Base-by-base conservation (phyloP, 1,139 yeast species). In the Eremothecium coryli region DNA sequence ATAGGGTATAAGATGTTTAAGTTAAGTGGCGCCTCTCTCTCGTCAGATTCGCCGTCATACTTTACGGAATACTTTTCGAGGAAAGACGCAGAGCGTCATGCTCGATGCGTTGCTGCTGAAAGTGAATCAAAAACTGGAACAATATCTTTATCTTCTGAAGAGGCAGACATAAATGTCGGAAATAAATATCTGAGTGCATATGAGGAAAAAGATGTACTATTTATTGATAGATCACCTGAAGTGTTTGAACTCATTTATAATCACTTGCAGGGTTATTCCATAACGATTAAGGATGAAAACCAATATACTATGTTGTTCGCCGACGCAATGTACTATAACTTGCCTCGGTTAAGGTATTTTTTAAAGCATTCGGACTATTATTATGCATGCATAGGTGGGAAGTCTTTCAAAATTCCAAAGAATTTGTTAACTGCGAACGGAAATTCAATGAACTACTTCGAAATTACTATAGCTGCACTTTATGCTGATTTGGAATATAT, bases 211-310 rank as follows among this genome's bases (percentile, higher is more conserved):
- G 28, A 25, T n/a, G 14, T 25, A 4, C 55, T 84, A n/a, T 76
- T 73, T 47, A 73, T 86, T 33, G 96, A 86, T 56, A 61, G 95
- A 29, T 76, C 79, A n/a, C 81, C 93, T 0, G 62, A 56, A 3
- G 70, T 82, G 0, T 86, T 86, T 55, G 73, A 74, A 35, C 62
- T 66, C 42, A 80, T 86, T 21, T 73, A 73, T 45, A 53, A 62
- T 38, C 95, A 86, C 61, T 59, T 86, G 22, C 95, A 84, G 56
- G 93, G 93, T 0, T 86, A 86, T 50, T 68, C 73, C 42, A 61
- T 84, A 17, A 64, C 68, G 23, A 65, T 84, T 9, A 62, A 65
- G 5, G 64, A 70, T 43, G 93, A 78, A 36, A 66, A 64, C 31
- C 75, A 76, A 37, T 81, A 67, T 49, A 69, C 77, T 16, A 71